These are phyloP conservation scores for Hibiscus tridactylites DNA, from an alignment of 345 rosid species.

Conservation along the genomic window DNA sequence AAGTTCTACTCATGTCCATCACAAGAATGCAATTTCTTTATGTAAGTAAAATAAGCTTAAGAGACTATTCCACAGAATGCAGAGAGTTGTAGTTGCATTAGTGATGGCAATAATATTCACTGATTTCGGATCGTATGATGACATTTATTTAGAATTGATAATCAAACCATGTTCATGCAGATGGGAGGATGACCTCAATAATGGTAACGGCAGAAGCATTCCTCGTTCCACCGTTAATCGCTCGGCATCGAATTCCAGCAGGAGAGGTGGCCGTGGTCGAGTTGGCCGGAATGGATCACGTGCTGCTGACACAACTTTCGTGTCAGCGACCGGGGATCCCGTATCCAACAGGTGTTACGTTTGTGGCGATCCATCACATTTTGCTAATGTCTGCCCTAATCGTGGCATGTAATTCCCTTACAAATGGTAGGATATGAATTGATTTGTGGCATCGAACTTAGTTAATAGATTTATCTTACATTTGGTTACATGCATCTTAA, in stretches of 20 bases:
- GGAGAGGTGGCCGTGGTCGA: constrained; percentile 45
- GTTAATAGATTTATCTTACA: no score
- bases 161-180: constrained; percentile 28
- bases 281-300: constrained; percentile 30
- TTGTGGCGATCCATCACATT: constrained; percentile 95
- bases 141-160: background rate
- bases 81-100: background rate
- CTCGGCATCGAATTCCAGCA: constrained; percentile 29
- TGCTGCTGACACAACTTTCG: constrained; percentile 41
- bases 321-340: constrained; percentile 86
- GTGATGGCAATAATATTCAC: background rate
- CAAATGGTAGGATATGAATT: background rate
- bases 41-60: constrained; percentile 35
- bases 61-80: background rate
- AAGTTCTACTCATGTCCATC: constrained; percentile 80
- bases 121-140: background rate
- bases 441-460: no score
- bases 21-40: constrained; percentile 77
- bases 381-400: constrained; percentile 74
- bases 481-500: no score
- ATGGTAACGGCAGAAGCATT: constrained; percentile 31
- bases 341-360: constrained; percentile 64
- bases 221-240: constrained; percentile 8
- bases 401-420: constrained; percentile 31
- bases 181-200: constrained; percentile 75